Base-by-base conservation (phyloP, 176 grass and related monocot genomes). In the Pontederia paniculata region DNA sequence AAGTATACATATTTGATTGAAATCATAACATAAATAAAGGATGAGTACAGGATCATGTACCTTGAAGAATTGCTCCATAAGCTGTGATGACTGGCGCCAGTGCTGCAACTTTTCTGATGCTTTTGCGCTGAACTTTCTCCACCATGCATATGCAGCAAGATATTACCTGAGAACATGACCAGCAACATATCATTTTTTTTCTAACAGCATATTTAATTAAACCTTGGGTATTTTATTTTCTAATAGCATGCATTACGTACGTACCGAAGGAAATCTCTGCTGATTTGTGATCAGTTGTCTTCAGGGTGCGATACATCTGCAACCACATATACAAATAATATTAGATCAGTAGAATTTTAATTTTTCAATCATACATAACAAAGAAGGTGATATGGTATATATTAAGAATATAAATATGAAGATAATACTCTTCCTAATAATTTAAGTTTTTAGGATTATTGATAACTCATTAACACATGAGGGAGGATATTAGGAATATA, bases 241-340 rank as follows among this genome's bases (percentile, higher is more conserved):
- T n/a, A n/a, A 37, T 37, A 37, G 28, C 28, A 2, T 37, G 28
- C 28, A 37, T 37, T 20, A 52, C n/a, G n/a, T 20, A 52, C n/a
- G n/a, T 52, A 52, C 50, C 50, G 0, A 18, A 52, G 18, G 50
- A 52, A 20, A 18, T 17, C n/a, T 16, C 16, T 52, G 50, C 50
- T 9, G 50, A 0, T 52, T 18, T 52, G 5, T 37, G 3, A 17
- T 52, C 50, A 9, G 1, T 52, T 5, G 50, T 52, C 15, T 52
- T 52, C 50, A 52, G 9, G 15, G n/a, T 52, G n/a, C 50, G 50
- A 52, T 52, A 52, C 50, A 52, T 52, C 50, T 52, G 19, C 50
- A 52, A 15, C 7, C 19, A 18, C 3, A 52, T 19, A 18, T 52
- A n/a, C 7, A 37, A 37, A 37, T 37, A 6, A 37, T 37, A 37